Base-by-base conservation (phyloP, 2,329 filamentous ascomycete genomes). In the Herpomyces periplanetae region DNA sequence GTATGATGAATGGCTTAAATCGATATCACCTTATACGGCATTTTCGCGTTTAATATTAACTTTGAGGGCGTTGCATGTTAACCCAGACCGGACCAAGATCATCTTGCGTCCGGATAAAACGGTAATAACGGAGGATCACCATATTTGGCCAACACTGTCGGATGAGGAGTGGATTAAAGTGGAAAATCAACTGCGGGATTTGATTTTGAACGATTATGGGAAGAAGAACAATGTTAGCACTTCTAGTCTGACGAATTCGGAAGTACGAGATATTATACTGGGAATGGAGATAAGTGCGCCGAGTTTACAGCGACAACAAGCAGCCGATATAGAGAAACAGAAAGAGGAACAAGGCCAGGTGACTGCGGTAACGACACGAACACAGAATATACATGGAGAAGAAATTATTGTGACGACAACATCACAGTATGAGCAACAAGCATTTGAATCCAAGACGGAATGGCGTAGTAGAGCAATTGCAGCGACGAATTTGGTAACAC, bases 151-250 rank as follows among this genome's bases (percentile, higher is more conserved):
- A 1, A 62, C 69, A 0, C 44, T 96, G 21, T 61, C 66, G 0
- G 80, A 96, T 27, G 80, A 96, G 30, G 73, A 87, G 26, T 96
- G 80, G 80, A 80, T 96, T 41, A 88, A 88, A 53, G 69, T 96
- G n/a, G 80, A 96, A 47, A 71, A 71, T 17, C 68, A 85, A 34
- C 47, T 96, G 16, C 62, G 80, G 37, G 80, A 96, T 45, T 45
- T 96, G 27, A 96, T 96, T 31, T 37, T 96, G 28, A 88, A 91
- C 29, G 80, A 96, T 36, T 96, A 96, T 35, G 80, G 80, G 34
- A 96, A 91, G 54, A 96, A 96, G 53, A 96, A 96, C 47, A 96
- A 91, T 30, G 80, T 96, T 45, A 96, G 96, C 31, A 75, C 80
- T 6, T 84, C 84, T 8, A 87, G 71, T 37, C 49, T 96, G 40